Evolutionary conservation across 176 grass and related monocot genomes (phyloP).

Genomic region (Oryza australiensis): DNA sequence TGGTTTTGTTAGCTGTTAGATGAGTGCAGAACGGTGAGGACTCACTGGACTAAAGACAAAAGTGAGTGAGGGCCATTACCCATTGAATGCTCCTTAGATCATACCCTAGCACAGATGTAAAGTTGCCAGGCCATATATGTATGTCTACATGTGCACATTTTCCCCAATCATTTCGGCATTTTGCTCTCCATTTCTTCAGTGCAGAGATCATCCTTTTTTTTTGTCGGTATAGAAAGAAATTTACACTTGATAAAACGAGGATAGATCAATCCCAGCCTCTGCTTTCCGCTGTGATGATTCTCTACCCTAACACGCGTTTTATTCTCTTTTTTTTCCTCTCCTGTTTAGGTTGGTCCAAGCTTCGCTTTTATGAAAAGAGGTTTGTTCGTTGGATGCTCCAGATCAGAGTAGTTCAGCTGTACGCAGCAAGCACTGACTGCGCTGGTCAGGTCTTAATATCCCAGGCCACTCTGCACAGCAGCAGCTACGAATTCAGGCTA

Average conservation of each 20-base stretch:
- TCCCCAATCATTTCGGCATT: neutral
- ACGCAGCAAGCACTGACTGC: neutral
- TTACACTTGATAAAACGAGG: neutral
- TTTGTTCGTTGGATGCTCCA: conserved; percentile 9
- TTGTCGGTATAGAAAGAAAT: no score
- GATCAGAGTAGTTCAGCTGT: neutral
- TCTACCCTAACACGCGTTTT: neutral
- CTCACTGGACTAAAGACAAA: neutral
- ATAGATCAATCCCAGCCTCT: neutral
- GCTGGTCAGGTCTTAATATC: neutral
- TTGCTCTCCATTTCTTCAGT: neutral
- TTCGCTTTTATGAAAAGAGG: neutral
- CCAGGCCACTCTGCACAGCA: neutral
- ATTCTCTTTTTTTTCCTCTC: neutral
- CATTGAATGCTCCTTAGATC: conserved; percentile 23
- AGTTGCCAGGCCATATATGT: neutral
- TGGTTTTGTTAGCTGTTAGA: neutral
- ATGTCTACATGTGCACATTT: neutral
- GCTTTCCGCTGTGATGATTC: neutral
- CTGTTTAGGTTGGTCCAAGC: neutral
- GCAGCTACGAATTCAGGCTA: neutral
- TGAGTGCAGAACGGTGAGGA: neutral
- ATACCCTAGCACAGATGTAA: conserved; percentile 15
- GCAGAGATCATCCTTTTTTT: neutral
- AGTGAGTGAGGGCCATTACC: neutral